phyloP scores from a whole-genome alignment of 306 rosid genomes.

The Aeschynomene evenia region DNA sequence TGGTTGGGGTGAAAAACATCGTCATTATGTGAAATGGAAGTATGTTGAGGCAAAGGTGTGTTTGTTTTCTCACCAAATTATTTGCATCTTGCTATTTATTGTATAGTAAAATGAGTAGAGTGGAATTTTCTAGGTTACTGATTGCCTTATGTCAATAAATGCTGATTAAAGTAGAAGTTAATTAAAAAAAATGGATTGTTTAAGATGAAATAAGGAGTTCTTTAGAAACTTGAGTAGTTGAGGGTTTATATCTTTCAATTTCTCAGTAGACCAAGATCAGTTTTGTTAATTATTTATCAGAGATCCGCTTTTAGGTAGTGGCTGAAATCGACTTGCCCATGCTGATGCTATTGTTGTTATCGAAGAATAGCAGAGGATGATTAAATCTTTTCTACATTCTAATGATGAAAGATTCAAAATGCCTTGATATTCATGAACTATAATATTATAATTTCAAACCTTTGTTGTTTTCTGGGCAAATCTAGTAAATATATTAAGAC shows the following conservation, averaged over 20 bases:
- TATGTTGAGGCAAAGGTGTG: slow-evolving; percentile 86
- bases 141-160: not conserved
- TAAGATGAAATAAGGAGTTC: not conserved
- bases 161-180: not conserved
- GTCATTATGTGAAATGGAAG: slow-evolving; percentile 81
- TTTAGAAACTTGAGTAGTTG: not conserved
- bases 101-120: not conserved
- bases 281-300: not conserved
- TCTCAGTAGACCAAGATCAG: not conserved
- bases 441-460: not conserved
- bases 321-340: slow-evolving; percentile 9
- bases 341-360: not conserved
- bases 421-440: not conserved
- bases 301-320: not conserved
- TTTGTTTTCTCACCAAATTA: not conserved
- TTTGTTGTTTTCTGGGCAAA: not conserved
- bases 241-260: not conserved
- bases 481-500: not conserved
- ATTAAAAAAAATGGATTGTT: not conserved
- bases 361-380: not conserved
- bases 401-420: not conserved
- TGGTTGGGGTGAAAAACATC: slow-evolving; percentile 97
- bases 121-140: slow-evolving; percentile 14
- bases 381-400: not conserved
- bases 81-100: slow-evolving; percentile 6